phyloP scores from a whole-genome alignment of 768 basidiomycete genomes.

The Termitomyces bulborhizus region DNA sequence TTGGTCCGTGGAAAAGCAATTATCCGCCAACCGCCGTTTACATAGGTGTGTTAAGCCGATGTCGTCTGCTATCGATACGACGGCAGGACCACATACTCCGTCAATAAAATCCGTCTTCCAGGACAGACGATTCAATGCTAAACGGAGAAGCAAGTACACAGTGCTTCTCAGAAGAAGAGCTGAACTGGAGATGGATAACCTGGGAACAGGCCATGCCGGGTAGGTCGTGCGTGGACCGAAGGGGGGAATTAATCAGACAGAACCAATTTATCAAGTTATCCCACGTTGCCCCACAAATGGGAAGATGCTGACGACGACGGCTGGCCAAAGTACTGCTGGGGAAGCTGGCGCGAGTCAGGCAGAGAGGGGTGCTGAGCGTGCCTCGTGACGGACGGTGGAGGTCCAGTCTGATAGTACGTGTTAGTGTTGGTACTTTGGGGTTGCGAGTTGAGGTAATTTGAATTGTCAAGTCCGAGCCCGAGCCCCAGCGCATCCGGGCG shows the following conservation, averaged over 20 bases:
- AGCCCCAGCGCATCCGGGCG: conserved; percentile 16
- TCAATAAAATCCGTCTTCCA: neutral
- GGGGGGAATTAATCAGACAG: neutral
- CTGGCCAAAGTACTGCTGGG: conserved; percentile 21
- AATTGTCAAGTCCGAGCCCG: conserved; percentile 9
- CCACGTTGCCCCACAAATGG: conserved; percentile 29
- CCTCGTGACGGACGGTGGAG: conserved; percentile 2
- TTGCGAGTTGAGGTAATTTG: conserved; percentile 13
- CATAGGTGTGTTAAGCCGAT: neutral
- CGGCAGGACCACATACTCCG: neutral
- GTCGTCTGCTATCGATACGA: neutral
- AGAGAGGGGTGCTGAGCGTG: conserved; percentile 23
- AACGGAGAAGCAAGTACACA: neutral
- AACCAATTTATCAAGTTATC: conserved; percentile 13
- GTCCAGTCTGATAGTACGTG: conserved; percentile 16
- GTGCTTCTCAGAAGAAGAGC: conserved; percentile 1
- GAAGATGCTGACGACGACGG: conserved; percentile 17
- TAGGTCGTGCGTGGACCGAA: conserved; percentile 3
- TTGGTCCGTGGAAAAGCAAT: conserved; percentile 2
- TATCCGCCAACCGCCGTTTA: neutral
- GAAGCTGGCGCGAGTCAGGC: conserved; percentile 20
- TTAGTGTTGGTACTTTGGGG: conserved; percentile 3
- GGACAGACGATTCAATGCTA: neutral
- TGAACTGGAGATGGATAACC: neutral
- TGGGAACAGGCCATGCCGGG: neutral